phyloP scores from a whole-genome alignment of 805 yeast genomes.

The Dipodascopsis uninucleata region DNA sequence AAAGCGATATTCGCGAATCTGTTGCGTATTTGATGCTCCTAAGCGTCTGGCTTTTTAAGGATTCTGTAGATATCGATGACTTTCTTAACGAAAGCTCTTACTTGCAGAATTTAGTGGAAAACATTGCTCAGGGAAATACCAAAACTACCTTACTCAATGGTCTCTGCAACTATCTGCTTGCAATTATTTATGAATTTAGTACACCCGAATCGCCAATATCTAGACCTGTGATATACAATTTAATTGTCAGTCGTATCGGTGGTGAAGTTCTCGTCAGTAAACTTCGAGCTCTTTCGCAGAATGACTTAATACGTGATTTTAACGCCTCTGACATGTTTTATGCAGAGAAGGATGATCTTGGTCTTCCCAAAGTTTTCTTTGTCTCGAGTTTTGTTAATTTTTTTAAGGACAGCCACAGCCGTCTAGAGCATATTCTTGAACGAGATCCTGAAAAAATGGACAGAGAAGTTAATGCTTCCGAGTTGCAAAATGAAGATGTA shows the following conservation, averaged over 20 bases:
- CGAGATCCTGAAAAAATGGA: too few relatives aligned
- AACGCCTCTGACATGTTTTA: constrained; percentile 49
- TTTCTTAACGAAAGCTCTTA: constrained; percentile 65
- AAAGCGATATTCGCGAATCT: constrained; percentile 66
- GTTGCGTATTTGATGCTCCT: constrained; percentile 75
- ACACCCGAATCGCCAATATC: constrained; percentile 50
- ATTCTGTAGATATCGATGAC: constrained; percentile 69
- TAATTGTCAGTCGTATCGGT: constrained; percentile 69
- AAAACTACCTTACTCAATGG: constrained; percentile 66
- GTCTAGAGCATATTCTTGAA: constrained; percentile 67
- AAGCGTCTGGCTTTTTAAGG: constrained; percentile 73
- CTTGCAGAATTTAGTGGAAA: constrained; percentile 65
- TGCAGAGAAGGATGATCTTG: constrained; percentile 68
- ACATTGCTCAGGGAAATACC: constrained; percentile 44
- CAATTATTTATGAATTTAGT: constrained; percentile 76
- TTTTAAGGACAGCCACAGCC: constrained; percentile 62
- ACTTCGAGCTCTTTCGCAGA: constrained; percentile 67
- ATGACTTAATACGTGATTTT: constrained; percentile 51
- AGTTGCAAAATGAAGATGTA: too few relatives aligned
- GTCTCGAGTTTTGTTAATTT: constrained; percentile 59
- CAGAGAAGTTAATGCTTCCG: too few relatives aligned
- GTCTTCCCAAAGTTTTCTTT: constrained; percentile 80
- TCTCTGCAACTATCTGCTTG: constrained; percentile 64
- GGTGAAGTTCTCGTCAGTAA: constrained; percentile 72
- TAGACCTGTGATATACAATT: constrained; percentile 56